Percentiles rank a stretch among this genome's conserved stretches.
These are phyloP conservation scores for Berkeleyomyces rouxiae DNA, from an alignment of 2,329 filamentous ascomycete genomes.

Conservation along the genomic window DNA sequence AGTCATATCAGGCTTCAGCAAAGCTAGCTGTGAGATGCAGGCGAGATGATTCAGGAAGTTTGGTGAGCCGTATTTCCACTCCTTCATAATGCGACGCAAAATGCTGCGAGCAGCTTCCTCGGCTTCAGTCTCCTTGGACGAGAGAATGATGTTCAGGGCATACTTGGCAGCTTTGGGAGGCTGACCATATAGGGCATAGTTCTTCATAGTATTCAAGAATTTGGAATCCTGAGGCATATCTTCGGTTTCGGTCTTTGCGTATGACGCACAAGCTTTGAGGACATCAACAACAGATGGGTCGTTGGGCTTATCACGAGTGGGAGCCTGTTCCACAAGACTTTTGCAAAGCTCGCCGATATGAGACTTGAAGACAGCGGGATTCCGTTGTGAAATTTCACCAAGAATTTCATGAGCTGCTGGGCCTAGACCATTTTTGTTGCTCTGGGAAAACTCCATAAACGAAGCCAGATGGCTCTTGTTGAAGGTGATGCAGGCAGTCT, in stretches of 20 bases:
- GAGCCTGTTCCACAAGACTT: conserved; percentile 65
- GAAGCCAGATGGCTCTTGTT: conserved; percentile 86
- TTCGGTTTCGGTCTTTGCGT: conserved; percentile 67
- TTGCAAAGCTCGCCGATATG: conserved; percentile 86
- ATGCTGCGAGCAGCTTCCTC: conserved; percentile 74
- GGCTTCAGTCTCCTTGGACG: conserved; percentile 54
- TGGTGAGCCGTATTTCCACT: conserved; percentile 54
- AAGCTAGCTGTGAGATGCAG: conserved; percentile 56
- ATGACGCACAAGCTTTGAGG: conserved; percentile 83
- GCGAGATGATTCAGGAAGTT: conserved; percentile 63
- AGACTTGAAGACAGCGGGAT: conserved; percentile 80
- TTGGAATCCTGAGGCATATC: conserved; percentile 70
- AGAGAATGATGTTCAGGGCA: conserved; percentile 77
- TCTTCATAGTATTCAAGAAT: conserved; percentile 64
- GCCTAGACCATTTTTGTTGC: conserved; percentile 62
- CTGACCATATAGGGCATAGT: conserved; percentile 66
- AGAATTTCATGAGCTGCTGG: conserved; percentile 72
- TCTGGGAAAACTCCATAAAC: conserved; percentile 76
- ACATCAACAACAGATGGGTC: conserved; percentile 69
- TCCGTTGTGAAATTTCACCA: conserved; percentile 77
- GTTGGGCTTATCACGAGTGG: conserved; percentile 49
- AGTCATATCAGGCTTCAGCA: conserved; percentile 56
- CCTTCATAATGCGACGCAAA: conserved; percentile 55
- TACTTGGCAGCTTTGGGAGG: conserved; percentile 81
- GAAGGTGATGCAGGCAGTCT: conserved; percentile 70